Evolutionary conservation across 2,329 filamentous ascomycete species (phyloP).

Genomic region (Helminthosporium solani): DNA sequence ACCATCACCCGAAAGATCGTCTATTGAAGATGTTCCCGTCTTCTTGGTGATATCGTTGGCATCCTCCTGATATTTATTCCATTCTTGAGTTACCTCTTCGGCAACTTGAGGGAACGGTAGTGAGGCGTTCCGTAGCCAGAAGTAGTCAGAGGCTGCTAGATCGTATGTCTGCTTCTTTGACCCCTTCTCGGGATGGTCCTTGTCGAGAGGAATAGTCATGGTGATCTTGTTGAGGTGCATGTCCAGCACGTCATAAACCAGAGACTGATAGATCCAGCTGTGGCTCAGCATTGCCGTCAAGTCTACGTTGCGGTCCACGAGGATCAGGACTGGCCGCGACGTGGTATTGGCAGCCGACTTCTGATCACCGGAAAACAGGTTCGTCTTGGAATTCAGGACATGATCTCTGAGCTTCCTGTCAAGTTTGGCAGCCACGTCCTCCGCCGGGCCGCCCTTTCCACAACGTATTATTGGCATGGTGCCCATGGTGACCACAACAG

Average conservation of each 20-base stretch:
- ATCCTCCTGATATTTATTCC: slow-evolving; percentile 94
- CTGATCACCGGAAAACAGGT: slow-evolving; percentile 78
- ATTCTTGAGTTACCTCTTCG: slow-evolving; percentile 90
- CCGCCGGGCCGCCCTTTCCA: slow-evolving; percentile 87
- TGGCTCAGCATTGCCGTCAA: slow-evolving; percentile 98
- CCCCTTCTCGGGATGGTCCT: slow-evolving; percentile 71
- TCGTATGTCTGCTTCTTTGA: slow-evolving; percentile 88
- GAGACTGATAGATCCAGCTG: slow-evolving; percentile 85
- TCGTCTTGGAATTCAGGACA: slow-evolving; percentile 96
- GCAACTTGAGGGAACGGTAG: slow-evolving; percentile 93
- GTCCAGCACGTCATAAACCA: slow-evolving; percentile 75
- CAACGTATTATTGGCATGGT: slow-evolving; percentile 94
- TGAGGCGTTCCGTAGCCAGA: slow-evolving; percentile 91
- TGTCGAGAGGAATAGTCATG: slow-evolving; percentile 79
- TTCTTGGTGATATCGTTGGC: slow-evolving; percentile 92
- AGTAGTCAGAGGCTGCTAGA: slow-evolving; percentile 85
- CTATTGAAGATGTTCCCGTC: slow-evolving; percentile 87
- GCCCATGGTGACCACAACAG: slow-evolving; percentile 98
- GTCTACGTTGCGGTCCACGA: slow-evolving; percentile 94
- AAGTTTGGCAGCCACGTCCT: slow-evolving; percentile 90
- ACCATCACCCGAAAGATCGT: slow-evolving; percentile 88
- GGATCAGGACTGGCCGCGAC: slow-evolving; percentile 79
- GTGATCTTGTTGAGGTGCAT: slow-evolving; percentile 93
- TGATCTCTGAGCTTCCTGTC: slow-evolving; percentile 96
- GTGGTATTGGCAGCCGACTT: slow-evolving; percentile 57